A percentile compares a stretch with the other conserved stretches of the same genome.
These are phyloP conservation scores for Linnemannia zychae DNA, from an alignment of 192 early-diverging fungal species.

Conservation along the genomic window DNA sequence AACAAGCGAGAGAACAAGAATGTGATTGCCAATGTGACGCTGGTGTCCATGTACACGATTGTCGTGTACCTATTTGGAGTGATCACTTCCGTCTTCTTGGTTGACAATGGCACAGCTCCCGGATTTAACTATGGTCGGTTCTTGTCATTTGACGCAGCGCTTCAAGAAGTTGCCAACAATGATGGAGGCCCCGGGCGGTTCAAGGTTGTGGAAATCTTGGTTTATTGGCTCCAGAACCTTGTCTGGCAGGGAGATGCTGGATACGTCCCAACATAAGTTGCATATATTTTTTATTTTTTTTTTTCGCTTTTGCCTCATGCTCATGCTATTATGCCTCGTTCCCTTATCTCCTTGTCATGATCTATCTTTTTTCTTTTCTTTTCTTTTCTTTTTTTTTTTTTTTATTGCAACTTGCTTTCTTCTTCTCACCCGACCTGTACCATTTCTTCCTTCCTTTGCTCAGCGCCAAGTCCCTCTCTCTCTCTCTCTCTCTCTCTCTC, in stretches of 20 bases:
- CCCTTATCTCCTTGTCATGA: too few relatives aligned
- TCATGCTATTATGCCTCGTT: background rate
- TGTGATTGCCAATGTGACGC: conserved; percentile 39
- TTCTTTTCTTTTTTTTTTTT: background rate
- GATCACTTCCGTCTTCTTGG: conserved; percentile 51
- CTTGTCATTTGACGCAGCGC: conserved; percentile 36
- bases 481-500: background rate
- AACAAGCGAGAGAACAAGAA: conserved; percentile 43
- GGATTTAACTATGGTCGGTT: conserved; percentile 45
- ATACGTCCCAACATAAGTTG: conserved; percentile 34
- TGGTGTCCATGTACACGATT: conserved; percentile 52
- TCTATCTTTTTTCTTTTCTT: background rate
- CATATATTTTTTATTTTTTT: too few relatives aligned
- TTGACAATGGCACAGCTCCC: conserved; percentile 26
- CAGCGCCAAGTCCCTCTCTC: too few relatives aligned
- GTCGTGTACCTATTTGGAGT: conserved; percentile 47
- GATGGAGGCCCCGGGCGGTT: conserved; percentile 34
- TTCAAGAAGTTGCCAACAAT: conserved; percentile 28
- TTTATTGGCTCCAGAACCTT: conserved; percentile 53
- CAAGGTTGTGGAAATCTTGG: conserved; percentile 51
- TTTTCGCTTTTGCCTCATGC: background rate
- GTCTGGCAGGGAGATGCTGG: conserved; percentile 48
- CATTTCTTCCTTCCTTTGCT: too few relatives aligned
- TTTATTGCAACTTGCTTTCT: too few relatives aligned
- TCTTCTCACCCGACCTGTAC: background rate